phyloP scores from a whole-genome alignment of 306 rosid genomes.

The Pterocarpus santalinus region DNA sequence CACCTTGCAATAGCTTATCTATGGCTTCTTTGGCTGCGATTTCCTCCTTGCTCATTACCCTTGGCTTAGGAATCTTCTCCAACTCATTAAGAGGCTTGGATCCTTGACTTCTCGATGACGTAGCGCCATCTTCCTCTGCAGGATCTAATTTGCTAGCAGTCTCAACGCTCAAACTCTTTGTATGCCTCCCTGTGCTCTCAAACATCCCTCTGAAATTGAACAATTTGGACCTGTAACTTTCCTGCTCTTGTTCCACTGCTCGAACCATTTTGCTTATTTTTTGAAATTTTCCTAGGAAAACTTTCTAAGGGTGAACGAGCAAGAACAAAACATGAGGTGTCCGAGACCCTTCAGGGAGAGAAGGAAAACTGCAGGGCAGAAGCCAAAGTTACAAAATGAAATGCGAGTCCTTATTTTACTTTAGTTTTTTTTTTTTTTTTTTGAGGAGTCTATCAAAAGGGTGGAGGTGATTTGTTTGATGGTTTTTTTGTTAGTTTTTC shows the following conservation, averaged over 20 bases:
- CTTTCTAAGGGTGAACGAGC: conserved; percentile 42
- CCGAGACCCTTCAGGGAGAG: conserved; percentile 43
- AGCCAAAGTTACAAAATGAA: conserved; percentile 49
- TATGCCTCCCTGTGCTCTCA: conserved; percentile 53
- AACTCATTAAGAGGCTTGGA: conserved; percentile 42
- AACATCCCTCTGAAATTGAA: conserved; percentile 56
- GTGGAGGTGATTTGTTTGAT: conserved; percentile 58
- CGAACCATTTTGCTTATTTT: conserved; percentile 49
- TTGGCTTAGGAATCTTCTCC: conserved; percentile 49
- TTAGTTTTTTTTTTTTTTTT: not conserved
- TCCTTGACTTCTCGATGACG: conserved; percentile 60
- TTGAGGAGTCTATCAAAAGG: conserved; percentile 45
- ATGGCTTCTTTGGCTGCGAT: conserved; percentile 57
- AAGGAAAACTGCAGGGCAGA: conserved; percentile 23
- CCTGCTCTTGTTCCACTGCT: conserved; percentile 61
- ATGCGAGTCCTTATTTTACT: conserved; percentile 17
- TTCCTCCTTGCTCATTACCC: conserved; percentile 54
- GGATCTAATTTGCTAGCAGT: conserved; percentile 38
- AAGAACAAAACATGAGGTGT: conserved; percentile 65
- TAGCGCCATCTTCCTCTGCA: conserved; percentile 46
- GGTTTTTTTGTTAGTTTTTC: conserved; percentile 44
- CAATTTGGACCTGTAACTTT: conserved; percentile 51
- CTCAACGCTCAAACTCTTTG: conserved; percentile 72
- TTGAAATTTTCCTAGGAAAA: conserved; percentile 28
- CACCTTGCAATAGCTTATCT: conserved; percentile 66